Percentiles rank a stretch among this genome's conserved stretches.
Evolutionary conservation across 371 early-diverging fungal species (phyloP).

Genomic region (Fennellomyces sp.): DNA sequence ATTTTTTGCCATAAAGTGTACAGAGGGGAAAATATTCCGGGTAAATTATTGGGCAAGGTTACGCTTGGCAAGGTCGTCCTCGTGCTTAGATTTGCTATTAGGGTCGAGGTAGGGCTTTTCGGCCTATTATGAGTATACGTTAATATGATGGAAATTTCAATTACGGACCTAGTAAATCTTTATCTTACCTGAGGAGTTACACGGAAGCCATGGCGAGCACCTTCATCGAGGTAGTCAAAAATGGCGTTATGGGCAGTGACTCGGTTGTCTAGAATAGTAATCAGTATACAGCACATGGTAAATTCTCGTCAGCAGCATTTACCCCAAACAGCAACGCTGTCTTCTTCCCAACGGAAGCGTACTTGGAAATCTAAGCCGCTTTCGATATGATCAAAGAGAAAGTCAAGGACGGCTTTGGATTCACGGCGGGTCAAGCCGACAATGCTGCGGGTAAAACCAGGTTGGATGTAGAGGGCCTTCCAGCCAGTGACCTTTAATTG

Average conservation of each 20-base stretch:
- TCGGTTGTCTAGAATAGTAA: constrained; percentile 45
- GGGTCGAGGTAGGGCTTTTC: constrained; percentile 2
- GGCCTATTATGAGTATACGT: not conserved
- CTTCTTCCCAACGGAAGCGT: constrained; percentile 62
- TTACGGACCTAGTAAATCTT: not conserved
- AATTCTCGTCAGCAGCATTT: too few species aligned
- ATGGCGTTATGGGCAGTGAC: constrained; percentile 55
- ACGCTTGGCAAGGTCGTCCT: not conserved
- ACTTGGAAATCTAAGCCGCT: constrained; percentile 64
- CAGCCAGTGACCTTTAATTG: too few species aligned
- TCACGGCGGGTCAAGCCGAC: constrained; percentile 56
- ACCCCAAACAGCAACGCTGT: constrained; percentile 67
- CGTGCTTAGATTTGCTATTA: constrained; percentile 4
- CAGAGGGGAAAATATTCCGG: too few species aligned
- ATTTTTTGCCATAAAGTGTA: too few species aligned
- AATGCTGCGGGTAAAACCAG: constrained; percentile 64
- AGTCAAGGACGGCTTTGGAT: constrained; percentile 61
- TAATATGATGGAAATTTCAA: not conserved
- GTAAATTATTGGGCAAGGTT: not conserved
- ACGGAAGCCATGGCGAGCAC: constrained; percentile 43
- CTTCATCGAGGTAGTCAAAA: constrained; percentile 47
- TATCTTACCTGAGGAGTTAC: constrained; percentile 32
- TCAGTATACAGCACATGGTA: not conserved
- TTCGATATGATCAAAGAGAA: constrained; percentile 52
- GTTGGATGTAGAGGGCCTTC: constrained; percentile 66